Conservation (phyloP, 2,329 filamentous ascomycete genomes). For the Grosmannia huntii region DNA sequence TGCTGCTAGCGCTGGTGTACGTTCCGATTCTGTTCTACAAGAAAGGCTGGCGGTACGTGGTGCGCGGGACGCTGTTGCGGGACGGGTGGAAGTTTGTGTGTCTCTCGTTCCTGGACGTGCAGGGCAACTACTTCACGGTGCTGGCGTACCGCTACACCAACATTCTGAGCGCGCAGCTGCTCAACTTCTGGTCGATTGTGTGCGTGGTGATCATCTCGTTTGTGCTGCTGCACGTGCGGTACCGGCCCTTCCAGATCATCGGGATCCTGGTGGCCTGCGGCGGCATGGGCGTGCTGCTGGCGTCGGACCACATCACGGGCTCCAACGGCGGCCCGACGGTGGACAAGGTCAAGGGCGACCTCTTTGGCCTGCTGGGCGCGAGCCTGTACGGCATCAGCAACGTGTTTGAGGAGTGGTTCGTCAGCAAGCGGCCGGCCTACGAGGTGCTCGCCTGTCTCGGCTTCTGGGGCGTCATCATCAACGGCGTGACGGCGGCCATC, state of each 20-base stretch:
- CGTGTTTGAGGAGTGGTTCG: slow-evolving; percentile 88
- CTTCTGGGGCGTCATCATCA: slow-evolving; percentile 80
- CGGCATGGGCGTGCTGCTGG: slow-evolving; percentile 78
- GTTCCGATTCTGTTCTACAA: slow-evolving; percentile 65
- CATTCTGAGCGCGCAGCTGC: slow-evolving; percentile 81
- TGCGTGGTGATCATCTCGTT: slow-evolving; percentile 81
- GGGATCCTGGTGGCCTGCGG: slow-evolving; percentile 87
- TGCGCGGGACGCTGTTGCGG: slow-evolving; percentile 40
- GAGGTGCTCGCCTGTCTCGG: slow-evolving; percentile 88
- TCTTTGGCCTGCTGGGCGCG: slow-evolving; percentile 81
- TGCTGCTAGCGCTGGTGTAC: slow-evolving; percentile 72
- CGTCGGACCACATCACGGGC: slow-evolving; percentile 73
- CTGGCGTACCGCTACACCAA: slow-evolving; percentile 89
- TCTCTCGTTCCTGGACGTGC: slow-evolving; percentile 82
- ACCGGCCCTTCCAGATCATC: slow-evolving; percentile 70
- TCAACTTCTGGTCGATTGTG: slow-evolving; percentile 98
- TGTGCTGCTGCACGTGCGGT: slow-evolving; percentile 71
- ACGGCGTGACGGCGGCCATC: slow-evolving; percentile 78
- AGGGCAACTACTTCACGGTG: slow-evolving; percentile 97
- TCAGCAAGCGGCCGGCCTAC: slow-evolving; percentile 74
- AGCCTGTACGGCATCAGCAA: slow-evolving; percentile 87
- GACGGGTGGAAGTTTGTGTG: slow-evolving; percentile 93
- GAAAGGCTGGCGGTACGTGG: slow-evolving; percentile 64
- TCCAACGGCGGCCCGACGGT: slow-evolving; percentile 52
- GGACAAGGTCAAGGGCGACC: slow-evolving; percentile 78